Conservation (phyloP, 2,329 filamentous ascomycete species). For the Penicillium sp. region DNA sequence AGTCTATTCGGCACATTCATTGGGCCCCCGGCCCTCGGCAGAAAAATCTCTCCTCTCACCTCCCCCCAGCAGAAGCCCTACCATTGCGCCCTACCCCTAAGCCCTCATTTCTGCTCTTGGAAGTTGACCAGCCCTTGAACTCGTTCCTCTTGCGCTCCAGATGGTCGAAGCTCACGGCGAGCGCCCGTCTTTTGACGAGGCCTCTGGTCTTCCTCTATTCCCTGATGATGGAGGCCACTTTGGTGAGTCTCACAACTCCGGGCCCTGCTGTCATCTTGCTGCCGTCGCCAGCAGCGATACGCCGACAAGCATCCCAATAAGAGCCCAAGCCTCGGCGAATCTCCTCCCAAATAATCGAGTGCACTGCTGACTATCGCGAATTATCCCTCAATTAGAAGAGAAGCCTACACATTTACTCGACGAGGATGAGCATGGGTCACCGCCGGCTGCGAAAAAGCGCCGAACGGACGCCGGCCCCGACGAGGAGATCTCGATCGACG, state of each 20-base stretch:
- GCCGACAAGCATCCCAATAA: background rate
- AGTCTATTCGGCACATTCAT: background rate
- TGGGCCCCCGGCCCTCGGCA: slow-evolving; percentile 7
- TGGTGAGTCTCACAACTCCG: slow-evolving; percentile 33
- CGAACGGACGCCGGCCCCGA: slow-evolving; percentile 37
- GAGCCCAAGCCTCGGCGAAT: background rate
- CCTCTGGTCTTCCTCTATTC: slow-evolving; percentile 34
- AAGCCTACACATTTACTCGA: slow-evolving; percentile 38
- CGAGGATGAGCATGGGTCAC: slow-evolving; percentile 35
- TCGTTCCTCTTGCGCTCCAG: slow-evolving; percentile 24
- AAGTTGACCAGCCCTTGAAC: slow-evolving; percentile 33
- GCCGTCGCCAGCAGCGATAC: slow-evolving; percentile 1
- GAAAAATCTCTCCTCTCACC: slow-evolving; percentile 25
- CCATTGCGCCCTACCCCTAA: slow-evolving; percentile 51
- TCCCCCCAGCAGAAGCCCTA: slow-evolving; percentile 43
- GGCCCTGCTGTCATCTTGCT: slow-evolving; percentile 5
- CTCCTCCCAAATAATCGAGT: background rate
- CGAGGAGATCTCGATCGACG: slow-evolving; percentile 24
- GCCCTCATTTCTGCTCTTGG: slow-evolving; percentile 52
- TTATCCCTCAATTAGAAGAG: slow-evolving; percentile 22
- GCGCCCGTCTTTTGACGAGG: slow-evolving; percentile 33
- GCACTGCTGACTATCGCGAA: background rate
- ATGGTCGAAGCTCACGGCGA: slow-evolving; percentile 39
- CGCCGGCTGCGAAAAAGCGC: slow-evolving; percentile 44
- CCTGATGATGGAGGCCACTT: slow-evolving; percentile 32